These are phyloP conservation scores for Jasminum sambac DNA, from an alignment of 257 asterid species.

Conservation along the genomic window DNA sequence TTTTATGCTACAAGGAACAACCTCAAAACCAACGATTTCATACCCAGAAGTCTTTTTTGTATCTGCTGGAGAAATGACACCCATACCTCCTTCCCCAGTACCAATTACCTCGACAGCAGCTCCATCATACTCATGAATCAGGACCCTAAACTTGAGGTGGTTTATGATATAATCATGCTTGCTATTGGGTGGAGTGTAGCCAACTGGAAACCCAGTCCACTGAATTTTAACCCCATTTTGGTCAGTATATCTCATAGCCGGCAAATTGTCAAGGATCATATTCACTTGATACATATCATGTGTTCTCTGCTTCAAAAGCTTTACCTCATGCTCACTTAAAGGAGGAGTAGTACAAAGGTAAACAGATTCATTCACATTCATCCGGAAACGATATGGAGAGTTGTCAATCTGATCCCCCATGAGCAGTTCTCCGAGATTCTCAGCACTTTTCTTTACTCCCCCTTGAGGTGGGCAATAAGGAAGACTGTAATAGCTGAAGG, in stretches of 20 bases:
- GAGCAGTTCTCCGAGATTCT: constrained; percentile 46
- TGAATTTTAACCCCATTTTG: constrained; percentile 39
- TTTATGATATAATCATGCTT: constrained; percentile 42
- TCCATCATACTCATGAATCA: constrained; percentile 45
- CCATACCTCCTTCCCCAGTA: constrained; percentile 41
- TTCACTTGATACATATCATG: constrained; percentile 47
- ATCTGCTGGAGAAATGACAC: constrained; percentile 37
- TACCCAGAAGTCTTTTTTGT: constrained; percentile 38
- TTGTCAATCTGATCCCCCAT: constrained; percentile 50
- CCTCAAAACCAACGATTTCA: constrained; percentile 54
- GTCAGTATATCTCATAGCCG: constrained; percentile 41
- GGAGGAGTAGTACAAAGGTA: constrained; percentile 41
- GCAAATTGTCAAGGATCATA: constrained; percentile 43
- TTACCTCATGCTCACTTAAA: constrained; percentile 40
- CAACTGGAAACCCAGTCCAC: constrained; percentile 51
- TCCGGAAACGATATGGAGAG: constrained; percentile 44
- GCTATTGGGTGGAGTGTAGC: constrained; percentile 36
- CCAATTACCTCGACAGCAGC: constrained; percentile 38
- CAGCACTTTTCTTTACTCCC: constrained; percentile 47
- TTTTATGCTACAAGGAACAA: constrained; percentile 44
- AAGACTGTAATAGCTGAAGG: constrained; percentile 45
- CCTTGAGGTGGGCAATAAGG: constrained; percentile 40
- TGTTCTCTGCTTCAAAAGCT: constrained; percentile 47
- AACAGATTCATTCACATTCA: constrained; percentile 39
- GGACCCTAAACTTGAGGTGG: constrained; percentile 45